Evolutionary conservation across 805 yeast genomes (phyloP).

Genomic region (Monosporozyma aquatica): DNA sequence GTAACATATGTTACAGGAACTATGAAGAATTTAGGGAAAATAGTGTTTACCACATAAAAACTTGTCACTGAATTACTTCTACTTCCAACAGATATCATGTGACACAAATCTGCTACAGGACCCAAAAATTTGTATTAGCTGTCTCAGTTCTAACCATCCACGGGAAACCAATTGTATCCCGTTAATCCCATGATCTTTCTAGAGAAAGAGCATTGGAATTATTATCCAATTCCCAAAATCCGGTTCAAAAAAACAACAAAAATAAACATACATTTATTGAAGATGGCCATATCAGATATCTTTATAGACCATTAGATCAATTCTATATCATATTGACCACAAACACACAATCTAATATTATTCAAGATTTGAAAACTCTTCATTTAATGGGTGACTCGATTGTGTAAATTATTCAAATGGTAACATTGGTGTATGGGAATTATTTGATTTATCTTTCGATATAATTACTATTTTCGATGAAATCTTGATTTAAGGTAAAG

Average conservation of each 20-base stretch:
- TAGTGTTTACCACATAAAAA: too few species aligned
- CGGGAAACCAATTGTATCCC: constrained; percentile 84
- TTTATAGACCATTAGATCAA: constrained; percentile 93
- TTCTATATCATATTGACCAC: constrained; percentile 85
- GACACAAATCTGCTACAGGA: too few species aligned
- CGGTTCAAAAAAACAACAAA: constrained; percentile 55
- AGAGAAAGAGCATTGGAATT: constrained; percentile 81
- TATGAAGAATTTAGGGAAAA: too few species aligned
- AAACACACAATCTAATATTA: constrained; percentile 79
- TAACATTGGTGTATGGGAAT: constrained; percentile 49
- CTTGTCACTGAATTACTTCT: too few species aligned
- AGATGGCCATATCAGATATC: constrained; percentile 83
- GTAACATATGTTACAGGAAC: too few species aligned
- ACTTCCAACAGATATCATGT: too few species aligned
- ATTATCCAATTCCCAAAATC: constrained; percentile 74
- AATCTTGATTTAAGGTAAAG: constrained; percentile 83
- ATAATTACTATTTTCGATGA: constrained; percentile 90
- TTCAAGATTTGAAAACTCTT: constrained; percentile 90
- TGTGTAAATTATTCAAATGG: constrained; percentile 56
- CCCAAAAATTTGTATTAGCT: constrained; percentile 79
- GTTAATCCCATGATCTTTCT: constrained; percentile 82
- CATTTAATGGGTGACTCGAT: constrained; percentile 72
- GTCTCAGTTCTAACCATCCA: constrained; percentile 91
- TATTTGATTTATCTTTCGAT: constrained; percentile 78
- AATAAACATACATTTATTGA: constrained; percentile 95